Evolutionary conservation across 805 yeast species (phyloP).

Genomic region (Ogataea dorogensis): DNA sequence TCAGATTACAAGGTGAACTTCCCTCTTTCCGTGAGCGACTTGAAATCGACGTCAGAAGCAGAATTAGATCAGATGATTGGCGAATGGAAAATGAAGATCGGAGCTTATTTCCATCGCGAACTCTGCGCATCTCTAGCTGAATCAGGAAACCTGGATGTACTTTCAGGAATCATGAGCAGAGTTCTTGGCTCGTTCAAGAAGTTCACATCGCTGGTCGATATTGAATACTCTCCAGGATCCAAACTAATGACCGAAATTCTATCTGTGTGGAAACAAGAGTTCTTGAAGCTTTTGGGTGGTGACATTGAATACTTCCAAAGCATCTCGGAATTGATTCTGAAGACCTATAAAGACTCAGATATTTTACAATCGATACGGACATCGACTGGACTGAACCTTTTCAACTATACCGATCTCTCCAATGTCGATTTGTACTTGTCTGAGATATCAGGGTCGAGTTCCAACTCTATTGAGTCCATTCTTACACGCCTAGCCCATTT

Average conservation of each 20-base stretch:
- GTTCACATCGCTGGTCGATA: slow-evolving; percentile 30
- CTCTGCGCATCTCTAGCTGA: slow-evolving; percentile 12
- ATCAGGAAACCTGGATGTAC: slow-evolving; percentile 15
- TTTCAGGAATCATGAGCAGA: slow-evolving; percentile 20
- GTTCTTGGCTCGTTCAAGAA: slow-evolving; percentile 30
- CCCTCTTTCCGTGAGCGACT: slow-evolving; percentile 18
- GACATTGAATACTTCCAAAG: slow-evolving; percentile 21
- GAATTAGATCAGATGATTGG: slow-evolving; percentile 9
- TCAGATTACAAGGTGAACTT: slow-evolving; percentile 20
- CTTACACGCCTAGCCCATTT: slow-evolving; percentile 20
- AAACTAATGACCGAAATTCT: slow-evolving; percentile 19
- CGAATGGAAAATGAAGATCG: slow-evolving; percentile 26
- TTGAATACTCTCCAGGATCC: slow-evolving; percentile 12
- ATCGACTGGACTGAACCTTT: slow-evolving; percentile 21
- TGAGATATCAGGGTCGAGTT: slow-evolving; percentile 18
- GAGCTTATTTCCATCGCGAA: slow-evolving; percentile 14
- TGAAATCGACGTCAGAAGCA: slow-evolving; percentile 12
- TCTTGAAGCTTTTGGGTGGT: slow-evolving; percentile 11
- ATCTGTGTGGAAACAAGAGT: slow-evolving; percentile 21
- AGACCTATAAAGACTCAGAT: slow-evolving; percentile 15
- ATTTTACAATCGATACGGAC: slow-evolving; percentile 9
- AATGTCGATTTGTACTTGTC: slow-evolving; percentile 23
- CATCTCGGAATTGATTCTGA: slow-evolving; percentile 21
- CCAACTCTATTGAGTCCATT: slow-evolving; percentile 16
- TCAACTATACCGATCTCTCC: slow-evolving; percentile 23